Base-by-base conservation (phyloP, 495 filamentous ascomycete genomes). In the Hyaloscypha hepaticicola region DNA sequence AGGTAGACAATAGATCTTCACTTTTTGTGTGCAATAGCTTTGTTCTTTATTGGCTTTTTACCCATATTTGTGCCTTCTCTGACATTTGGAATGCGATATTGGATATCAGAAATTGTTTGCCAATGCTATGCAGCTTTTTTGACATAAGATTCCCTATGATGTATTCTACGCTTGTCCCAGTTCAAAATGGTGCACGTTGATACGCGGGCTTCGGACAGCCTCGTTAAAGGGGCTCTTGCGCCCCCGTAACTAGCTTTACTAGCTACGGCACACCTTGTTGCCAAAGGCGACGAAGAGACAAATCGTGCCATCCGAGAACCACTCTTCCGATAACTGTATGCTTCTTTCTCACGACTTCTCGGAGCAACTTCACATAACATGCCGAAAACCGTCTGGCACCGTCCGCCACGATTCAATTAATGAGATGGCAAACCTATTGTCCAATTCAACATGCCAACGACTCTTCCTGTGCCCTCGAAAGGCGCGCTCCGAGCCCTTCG, bases 381-480 rank as follows among this genome's bases (percentile, higher is more conserved):
- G 19, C 33, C 29, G 22, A 59, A 38, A 25, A 21, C 12, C 11
- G 7, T 45, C 31, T 38, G 16, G 26, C 26, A 21, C 3, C 19
- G 2, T 34, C 28, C 25, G 2, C 7, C 19, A 28, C 28, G 53
- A 31, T 19, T 33, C 28, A 45, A 12, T 53, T 38, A 48, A 52
- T 61, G 59, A 49, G 22, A 55, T 63, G 53, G 56, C 21, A 68
- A 55, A 58, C 61, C 65, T 21, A 51, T 16, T 16, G 19, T 14
- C 11, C n/a, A 12, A 28, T 24, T 26, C 19, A 51, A 52, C 41
- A 72, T 72, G 69, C 66, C 69, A 12, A 61, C 60, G 8, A 66
- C 76, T 50, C 76, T 81, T 41, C 78, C 79, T 64, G 77, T 83
- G 51, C 80, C 81, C 38, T 84, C 82, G 61, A 83, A 82, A 74